These are phyloP conservation scores for Piper longum DNA, from an alignment of 164 flowering plant species.

Conservation along the genomic window DNA sequence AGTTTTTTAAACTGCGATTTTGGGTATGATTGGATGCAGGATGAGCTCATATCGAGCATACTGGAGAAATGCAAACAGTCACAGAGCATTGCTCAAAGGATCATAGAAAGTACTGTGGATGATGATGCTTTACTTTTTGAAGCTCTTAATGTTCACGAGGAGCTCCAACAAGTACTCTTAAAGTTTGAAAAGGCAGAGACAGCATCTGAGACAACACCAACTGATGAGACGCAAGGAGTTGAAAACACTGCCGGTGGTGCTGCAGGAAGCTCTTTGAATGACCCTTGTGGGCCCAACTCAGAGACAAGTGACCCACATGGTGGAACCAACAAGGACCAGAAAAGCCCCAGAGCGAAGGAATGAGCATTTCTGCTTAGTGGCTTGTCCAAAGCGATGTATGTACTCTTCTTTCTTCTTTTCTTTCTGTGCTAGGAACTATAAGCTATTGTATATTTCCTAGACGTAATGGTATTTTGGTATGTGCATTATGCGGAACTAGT, in stretches of 20 bases:
- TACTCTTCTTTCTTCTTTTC: neutral
- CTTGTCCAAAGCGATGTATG: neutral
- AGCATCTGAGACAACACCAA: neutral
- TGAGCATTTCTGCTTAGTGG: neutral
- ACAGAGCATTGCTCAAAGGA: conserved; percentile 47
- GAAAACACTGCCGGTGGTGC: neutral
- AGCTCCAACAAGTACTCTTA: conserved; percentile 51
- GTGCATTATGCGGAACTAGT: neutral
- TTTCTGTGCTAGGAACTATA: neutral
- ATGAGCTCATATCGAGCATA: conserved; percentile 59
- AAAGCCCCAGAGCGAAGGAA: neutral
- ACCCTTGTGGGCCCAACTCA: neutral
- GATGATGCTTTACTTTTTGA: conserved; percentile 69
- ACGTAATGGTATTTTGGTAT: neutral
- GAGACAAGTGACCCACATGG: neutral
- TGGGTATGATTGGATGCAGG: conserved; percentile 49
- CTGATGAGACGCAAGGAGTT: neutral
- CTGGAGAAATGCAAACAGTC: conserved; percentile 68
- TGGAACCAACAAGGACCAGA: neutral
- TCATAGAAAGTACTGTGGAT: conserved; percentile 50
- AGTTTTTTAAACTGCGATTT: neutral
- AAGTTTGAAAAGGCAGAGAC: conserved; percentile 17
- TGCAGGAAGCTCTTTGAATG: neutral
- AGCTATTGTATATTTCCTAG: neutral
- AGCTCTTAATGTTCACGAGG: conserved; percentile 70